Conservation (phyloP, 2,329 filamentous ascomycete species). For the Paecilomyces formosus region DNA sequence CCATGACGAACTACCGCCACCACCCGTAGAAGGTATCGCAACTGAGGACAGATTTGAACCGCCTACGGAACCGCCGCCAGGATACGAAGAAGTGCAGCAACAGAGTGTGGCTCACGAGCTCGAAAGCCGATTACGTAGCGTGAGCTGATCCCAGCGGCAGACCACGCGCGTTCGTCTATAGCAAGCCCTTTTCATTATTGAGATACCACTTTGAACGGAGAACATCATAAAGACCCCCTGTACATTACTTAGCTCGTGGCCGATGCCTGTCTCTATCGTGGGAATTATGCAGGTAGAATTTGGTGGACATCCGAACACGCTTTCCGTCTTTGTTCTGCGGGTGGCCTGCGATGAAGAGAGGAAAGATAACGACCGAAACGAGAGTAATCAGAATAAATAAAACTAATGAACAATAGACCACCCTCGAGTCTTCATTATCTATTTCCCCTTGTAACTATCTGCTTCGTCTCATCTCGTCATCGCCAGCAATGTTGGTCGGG, state of each 20-base stretch:
- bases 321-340: neutral
- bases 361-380: neutral
- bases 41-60: constrained; percentile 32
- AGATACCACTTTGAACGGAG: neutral
- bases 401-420: neutral
- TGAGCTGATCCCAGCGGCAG: constrained; percentile 13
- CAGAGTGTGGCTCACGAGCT: constrained; percentile 68
- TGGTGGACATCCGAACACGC: neutral
- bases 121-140: constrained; percentile 47
- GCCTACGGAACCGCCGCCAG: constrained; percentile 74
- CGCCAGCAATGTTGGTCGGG: constrained; percentile 4
- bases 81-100: constrained; percentile 86
- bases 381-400: neutral
- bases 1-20: neutral
- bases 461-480: neutral
- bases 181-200: neutral
- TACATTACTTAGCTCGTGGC: neutral
- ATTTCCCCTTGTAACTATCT: neutral
- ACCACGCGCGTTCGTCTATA: neutral
- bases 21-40: constrained; percentile 14
- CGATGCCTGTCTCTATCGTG: neutral
- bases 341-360: neutral
- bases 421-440: neutral
- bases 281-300: neutral
- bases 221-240: neutral